Conservation (phyloP, 768 basidiomycete genomes). For the Hypholoma sublateritium region DNA sequence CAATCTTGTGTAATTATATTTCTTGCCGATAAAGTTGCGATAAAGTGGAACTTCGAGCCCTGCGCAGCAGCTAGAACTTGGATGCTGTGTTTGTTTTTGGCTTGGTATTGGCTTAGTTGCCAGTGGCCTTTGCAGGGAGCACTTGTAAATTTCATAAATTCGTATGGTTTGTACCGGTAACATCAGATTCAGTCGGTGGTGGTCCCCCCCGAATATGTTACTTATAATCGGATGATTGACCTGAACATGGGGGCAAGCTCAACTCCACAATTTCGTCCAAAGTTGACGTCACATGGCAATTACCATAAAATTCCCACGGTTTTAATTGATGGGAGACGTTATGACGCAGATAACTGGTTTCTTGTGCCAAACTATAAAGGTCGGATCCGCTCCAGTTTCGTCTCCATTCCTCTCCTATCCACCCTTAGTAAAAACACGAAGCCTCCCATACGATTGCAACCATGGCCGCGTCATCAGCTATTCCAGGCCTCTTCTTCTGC, state of each 20-base stretch:
- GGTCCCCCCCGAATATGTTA: no score
- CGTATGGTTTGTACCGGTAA: no score
- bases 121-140: no score
- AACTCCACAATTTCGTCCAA: not conserved
- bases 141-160: no score
- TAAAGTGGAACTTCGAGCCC: not conserved
- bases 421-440: slow-evolving; percentile 1
- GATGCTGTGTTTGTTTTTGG: no score
- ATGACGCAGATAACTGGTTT: slow-evolving; percentile 9
- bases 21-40: not conserved
- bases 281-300: slow-evolving; percentile 1
- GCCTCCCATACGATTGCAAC: slow-evolving; percentile 2
- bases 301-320: slow-evolving; percentile 8
- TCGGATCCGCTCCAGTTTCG: not conserved
- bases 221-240: no score
- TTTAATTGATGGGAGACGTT: slow-evolving; percentile 3
- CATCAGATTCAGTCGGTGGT: no score
- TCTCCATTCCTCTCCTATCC: slow-evolving; percentile 13
- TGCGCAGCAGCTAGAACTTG: not conserved
- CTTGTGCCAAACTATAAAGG: slow-evolving; percentile 10
- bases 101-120: no score
- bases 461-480: slow-evolving; percentile 48
- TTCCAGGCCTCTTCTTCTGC: slow-evolving; percentile 71
- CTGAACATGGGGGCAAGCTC: not conserved
- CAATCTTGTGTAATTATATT: not conserved